Base-by-base conservation (phyloP, 2,329 filamentous ascomycete genomes). In the Trichoderma sp. region DNA sequence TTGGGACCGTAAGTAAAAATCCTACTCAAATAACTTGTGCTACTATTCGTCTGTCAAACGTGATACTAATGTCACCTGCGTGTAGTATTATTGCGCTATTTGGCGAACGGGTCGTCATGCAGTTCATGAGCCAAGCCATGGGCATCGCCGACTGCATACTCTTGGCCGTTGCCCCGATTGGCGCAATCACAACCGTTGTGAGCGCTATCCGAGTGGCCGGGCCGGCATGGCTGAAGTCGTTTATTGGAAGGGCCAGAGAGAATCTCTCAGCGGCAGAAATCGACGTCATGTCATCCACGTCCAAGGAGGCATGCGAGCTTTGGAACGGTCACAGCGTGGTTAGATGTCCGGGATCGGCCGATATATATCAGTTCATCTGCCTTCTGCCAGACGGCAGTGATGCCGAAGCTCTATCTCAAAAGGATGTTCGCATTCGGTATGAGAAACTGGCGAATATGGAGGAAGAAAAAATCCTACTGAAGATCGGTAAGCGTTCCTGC, bases 201-300 rank as follows among this genome's bases (percentile, higher is more conserved):
- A 80, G 81, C 0, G 81, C 83, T 0, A 86, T 86, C 11, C 76
- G 84, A 1, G 82, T 86, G 0, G 81, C 81, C n/a, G 84, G 84
- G 0, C 82, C 80, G 1, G 74, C 79, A 1, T 84, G 80, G 69
- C 77, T 86, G 0, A 82, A 82, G 24, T 83, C 84, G 0, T 79
- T 86, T 7, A 79, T 86, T 11, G 85, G 84, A 3, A 77, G 85
- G 61, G 83, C 83, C 0, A 79, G 83, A 47, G 85, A 86, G 73
- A 83, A 80, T 4, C 77, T 78, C 0, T 81, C 82, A 0, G 77
- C 79, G 1, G 82, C 80, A 0, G 84, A 86, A 32, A 75, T 76
- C 0, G 84, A 86, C 28, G 74, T 86, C 0, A 79, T 85, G 71
- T 84, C 84, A 0, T 86, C 84, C 5, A 85, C 85, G 0, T 85